Percentiles rank a stretch among this genome's conserved stretches.
These are phyloP conservation scores for Kwoniella heveanensis DNA, from an alignment of 768 basidiomycete genomes.

Conservation along the genomic window DNA sequence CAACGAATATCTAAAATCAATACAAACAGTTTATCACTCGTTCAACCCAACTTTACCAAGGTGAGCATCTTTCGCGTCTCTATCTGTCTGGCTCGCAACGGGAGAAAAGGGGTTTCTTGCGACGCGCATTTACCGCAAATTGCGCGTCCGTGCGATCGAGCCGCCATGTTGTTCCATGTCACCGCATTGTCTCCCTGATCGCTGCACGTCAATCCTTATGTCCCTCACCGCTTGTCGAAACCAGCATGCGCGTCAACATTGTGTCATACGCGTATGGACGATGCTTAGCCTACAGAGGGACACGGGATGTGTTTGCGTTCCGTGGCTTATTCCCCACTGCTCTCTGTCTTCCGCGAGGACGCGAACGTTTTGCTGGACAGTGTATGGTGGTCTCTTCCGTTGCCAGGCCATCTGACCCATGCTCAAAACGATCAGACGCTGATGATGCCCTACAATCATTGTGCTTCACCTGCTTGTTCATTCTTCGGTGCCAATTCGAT, in stretches of 20 bases:
- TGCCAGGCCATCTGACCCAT: background rate
- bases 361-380: too few relatives aligned
- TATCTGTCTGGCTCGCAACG: background rate
- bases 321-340: background rate
- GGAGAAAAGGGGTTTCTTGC: background rate
- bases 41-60: slow-evolving; percentile 14
- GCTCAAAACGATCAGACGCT: background rate
- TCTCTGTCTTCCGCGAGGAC: too few relatives aligned
- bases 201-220: background rate
- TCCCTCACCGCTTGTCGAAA: background rate
- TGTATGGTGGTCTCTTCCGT: background rate
- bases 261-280: background rate
- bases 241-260: background rate
- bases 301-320: background rate
- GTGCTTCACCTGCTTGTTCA: background rate
- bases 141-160: slow-evolving; percentile 22
- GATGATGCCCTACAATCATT: background rate
- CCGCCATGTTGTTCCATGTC: background rate
- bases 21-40: slow-evolving; percentile 12
- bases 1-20: slow-evolving; percentile 1
- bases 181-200: background rate
- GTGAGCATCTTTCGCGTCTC: slow-evolving; percentile 6
- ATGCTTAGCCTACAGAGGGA: background rate
- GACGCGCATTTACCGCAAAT: slow-evolving; percentile 15
- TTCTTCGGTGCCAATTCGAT: background rate